These are phyloP conservation scores for Kodamaea restingae DNA, from an alignment of 805 yeast genomes.

Conservation along the genomic window DNA sequence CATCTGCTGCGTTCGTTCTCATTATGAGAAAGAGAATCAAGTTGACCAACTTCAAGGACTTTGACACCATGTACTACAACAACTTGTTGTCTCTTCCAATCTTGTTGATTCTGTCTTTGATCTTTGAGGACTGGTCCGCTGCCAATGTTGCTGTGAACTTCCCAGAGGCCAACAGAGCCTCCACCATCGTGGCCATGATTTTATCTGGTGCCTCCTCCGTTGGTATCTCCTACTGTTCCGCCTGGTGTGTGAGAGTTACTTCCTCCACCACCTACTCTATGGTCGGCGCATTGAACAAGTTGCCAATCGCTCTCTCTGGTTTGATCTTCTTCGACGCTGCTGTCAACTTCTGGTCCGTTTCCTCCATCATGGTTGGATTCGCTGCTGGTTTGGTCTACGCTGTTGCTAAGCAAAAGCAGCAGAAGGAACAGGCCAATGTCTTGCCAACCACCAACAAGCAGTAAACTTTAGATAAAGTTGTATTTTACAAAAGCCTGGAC, in stretches of 20 bases:
- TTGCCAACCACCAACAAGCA: constrained; percentile 9
- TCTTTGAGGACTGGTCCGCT: constrained; percentile 91
- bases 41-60: constrained; percentile 93
- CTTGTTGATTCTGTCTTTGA: constrained; percentile 65
- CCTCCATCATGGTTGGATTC: constrained; percentile 91
- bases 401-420: constrained; percentile 90
- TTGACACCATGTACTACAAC: constrained; percentile 98
- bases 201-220: constrained; percentile 92
- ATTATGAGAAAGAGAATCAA: constrained; percentile 97
- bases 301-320: constrained; percentile 95
- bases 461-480: too few species aligned
- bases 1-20: constrained; percentile 90
- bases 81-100: constrained; percentile 91
- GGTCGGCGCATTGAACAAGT: constrained; percentile 98
- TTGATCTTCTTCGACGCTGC: constrained; percentile 93
- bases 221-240: constrained; percentile 97
- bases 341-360: constrained; percentile 84
- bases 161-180: constrained; percentile 64
- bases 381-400: constrained; percentile 94
- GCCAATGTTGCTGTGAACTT: constrained; percentile 73
- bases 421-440: constrained; percentile 22
- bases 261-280: constrained; percentile 97
- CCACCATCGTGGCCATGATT: constrained; percentile 77
- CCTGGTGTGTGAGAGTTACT: constrained; percentile 99
- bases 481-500: too few species aligned